Percentiles rank a stretch among this genome's conserved stretches.
Evolutionary conservation across 768 basidiomycete genomes (phyloP).

Genomic region (Suillus luteus): DNA sequence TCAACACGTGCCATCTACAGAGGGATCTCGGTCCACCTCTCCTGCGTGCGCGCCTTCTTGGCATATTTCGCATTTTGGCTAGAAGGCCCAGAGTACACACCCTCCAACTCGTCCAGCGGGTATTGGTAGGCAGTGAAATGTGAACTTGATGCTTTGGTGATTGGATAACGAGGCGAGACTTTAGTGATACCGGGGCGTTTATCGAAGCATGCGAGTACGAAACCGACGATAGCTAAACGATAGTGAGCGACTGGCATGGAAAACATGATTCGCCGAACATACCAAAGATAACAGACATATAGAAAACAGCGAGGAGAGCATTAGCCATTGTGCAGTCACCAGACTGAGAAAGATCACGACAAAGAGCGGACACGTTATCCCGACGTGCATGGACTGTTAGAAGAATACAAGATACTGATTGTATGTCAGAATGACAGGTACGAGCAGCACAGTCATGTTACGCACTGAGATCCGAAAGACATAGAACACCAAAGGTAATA

Average conservation of each 20-base stretch:
- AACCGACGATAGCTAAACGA: conserved; percentile 23
- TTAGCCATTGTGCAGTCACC: conserved; percentile 23
- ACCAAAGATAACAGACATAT: conserved; percentile 31
- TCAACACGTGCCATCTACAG: neutral
- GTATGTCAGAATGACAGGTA: neutral
- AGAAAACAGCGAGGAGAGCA: conserved; percentile 33
- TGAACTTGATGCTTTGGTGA: conserved; percentile 36
- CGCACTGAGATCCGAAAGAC: conserved; percentile 25
- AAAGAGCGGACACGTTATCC: conserved; percentile 22
- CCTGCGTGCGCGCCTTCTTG: neutral
- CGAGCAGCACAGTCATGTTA: neutral
- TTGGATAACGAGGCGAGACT: conserved; percentile 27
- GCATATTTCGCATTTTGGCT: conserved; percentile 18
- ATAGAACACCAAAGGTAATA: conserved; percentile 23
- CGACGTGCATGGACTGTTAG: conserved; percentile 33
- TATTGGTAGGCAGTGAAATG: conserved; percentile 25
- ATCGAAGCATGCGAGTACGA: conserved; percentile 30
- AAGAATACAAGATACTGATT: conserved; percentile 21
- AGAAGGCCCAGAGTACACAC: conserved; percentile 18
- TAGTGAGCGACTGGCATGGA: conserved; percentile 8
- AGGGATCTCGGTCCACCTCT: conserved; percentile 28
- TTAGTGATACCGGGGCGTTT: conserved; percentile 27
- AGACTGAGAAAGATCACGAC: conserved; percentile 31
- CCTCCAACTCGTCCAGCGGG: conserved; percentile 23
- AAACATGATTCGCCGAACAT: conserved; percentile 11